Evolutionary conservation across 805 yeast genomes (phyloP).

Genomic region (Teunomyces funiuensis): DNA sequence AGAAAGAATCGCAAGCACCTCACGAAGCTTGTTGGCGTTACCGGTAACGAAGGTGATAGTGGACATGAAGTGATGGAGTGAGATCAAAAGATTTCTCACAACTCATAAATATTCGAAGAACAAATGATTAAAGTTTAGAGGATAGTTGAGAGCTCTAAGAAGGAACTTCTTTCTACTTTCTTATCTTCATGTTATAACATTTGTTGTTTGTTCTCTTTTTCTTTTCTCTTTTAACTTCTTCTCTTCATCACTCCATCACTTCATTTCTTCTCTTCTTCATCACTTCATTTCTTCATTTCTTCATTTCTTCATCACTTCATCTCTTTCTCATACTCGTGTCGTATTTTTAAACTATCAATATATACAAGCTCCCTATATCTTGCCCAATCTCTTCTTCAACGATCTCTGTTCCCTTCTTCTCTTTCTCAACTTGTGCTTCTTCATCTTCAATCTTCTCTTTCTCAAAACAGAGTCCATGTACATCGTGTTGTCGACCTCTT

Average conservation of each 20-base stretch:
- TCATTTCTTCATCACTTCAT: too few relatives aligned
- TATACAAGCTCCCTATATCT: constrained; percentile 22
- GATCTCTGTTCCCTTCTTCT: constrained; percentile 93
- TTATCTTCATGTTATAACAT: too few relatives aligned
- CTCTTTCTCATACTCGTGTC: not conserved
- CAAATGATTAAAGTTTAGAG: too few relatives aligned
- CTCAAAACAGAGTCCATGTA: constrained; percentile 70
- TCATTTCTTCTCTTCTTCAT: too few relatives aligned
- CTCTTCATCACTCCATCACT: too few relatives aligned
- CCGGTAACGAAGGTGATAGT: constrained; percentile 79
- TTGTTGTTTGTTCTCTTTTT: not conserved
- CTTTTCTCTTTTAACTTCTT: not conserved
- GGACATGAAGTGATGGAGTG: constrained; percentile 11
- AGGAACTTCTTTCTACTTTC: too few relatives aligned
- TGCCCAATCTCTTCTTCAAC: constrained; percentile 66
- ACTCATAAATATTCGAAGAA: too few relatives aligned
- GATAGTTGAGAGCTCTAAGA: too few relatives aligned
- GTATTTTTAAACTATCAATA: too few relatives aligned
- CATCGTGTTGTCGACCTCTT: constrained; percentile 31
- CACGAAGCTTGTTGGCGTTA: constrained; percentile 81
- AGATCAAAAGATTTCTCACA: too few relatives aligned
- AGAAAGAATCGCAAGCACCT: constrained; percentile 74
- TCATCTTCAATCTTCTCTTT: constrained; percentile 92
- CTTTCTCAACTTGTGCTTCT: constrained; percentile 95
- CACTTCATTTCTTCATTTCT: too few relatives aligned